Evolutionary conservation across 78 protist species (phyloP).

Genomic region (Guillardia theta): DNA sequence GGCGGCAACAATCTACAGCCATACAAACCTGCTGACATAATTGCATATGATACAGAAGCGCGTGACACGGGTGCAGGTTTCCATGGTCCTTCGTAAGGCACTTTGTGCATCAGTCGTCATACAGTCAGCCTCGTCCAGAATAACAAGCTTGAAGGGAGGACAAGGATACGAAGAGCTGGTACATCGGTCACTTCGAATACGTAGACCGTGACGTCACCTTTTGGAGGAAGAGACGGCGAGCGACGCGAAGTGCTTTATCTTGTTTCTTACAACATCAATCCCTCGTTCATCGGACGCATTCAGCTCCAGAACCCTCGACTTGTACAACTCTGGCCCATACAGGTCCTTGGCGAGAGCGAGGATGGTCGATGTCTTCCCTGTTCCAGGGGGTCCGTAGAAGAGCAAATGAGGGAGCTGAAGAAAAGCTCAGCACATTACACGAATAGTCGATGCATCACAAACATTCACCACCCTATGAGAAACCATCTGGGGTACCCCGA

Average conservation of each 20-base stretch:
- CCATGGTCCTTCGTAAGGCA: conserved; percentile 88
- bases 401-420: conserved; percentile 87
- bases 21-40: conserved; percentile 64
- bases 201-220: background rate
- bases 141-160: conserved; percentile 91
- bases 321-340: conserved; percentile 71
- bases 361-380: conserved; percentile 98
- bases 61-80: conserved; percentile 79
- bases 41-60: conserved; percentile 92
- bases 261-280: conserved; percentile 85
- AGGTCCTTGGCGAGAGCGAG: conserved; percentile 90
- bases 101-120: conserved; percentile 95
- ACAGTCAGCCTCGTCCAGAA: conserved; percentile 98
- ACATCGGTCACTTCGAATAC: background rate
- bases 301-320: conserved; percentile 87
- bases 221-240: background rate
- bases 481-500: background rate
- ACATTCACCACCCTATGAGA: background rate
- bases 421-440: background rate
- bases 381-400: conserved; percentile 98
- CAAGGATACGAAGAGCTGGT: conserved; percentile 55
- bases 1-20: background rate
- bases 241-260: conserved; percentile 90
- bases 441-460: background rate
- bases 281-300: conserved; percentile 97